A percentile compares a stretch with the other conserved stretches of the same genome.
phyloP scores from a whole-genome alignment of 768 basidiomycete species.

The Filobasidium floriforme region DNA sequence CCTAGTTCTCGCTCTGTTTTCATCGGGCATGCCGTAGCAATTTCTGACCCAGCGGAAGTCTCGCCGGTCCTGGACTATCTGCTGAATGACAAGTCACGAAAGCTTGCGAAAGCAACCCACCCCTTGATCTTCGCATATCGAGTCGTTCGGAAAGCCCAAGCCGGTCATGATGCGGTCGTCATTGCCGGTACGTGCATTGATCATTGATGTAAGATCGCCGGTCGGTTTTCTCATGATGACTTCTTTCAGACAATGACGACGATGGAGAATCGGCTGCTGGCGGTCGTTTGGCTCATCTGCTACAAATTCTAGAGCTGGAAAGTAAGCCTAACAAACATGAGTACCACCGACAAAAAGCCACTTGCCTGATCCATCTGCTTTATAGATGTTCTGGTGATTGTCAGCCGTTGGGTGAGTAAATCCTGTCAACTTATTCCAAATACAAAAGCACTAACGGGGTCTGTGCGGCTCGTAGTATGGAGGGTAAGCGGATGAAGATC shows the following conservation, averaged over 20 bases:
- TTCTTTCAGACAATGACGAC: conserved; percentile 78
- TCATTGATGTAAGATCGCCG: background rate
- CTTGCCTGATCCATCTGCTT: background rate
- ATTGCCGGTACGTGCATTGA: conserved; percentile 23
- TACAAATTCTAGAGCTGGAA: conserved; percentile 59
- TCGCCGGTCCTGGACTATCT: conserved; percentile 42
- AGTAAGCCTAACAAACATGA: conserved; percentile 2
- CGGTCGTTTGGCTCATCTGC: conserved; percentile 74
- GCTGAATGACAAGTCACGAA: conserved; percentile 37
- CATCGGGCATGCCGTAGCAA: conserved; percentile 72
- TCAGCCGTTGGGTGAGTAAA: conserved; percentile 64
- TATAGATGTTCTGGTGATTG: conserved; percentile 71
- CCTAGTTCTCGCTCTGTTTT: conserved; percentile 78
- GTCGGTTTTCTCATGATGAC: no score
- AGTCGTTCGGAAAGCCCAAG: conserved; percentile 37
- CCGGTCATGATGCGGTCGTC: conserved; percentile 27
- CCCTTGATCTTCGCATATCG: conserved; percentile 34
- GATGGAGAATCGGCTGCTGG: conserved; percentile 93
- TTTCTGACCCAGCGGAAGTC: conserved; percentile 70
- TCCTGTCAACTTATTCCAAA: no score
- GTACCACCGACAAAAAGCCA: background rate
- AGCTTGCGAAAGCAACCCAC: conserved; percentile 42
- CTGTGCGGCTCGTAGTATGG: conserved; percentile 8
- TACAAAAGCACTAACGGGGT: no score
- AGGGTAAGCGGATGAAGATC: conserved; percentile 11